These are phyloP conservation scores for Eimeria sp. DNA, from an alignment of 169 alveolate genomes.

Conservation along the genomic window DNA sequence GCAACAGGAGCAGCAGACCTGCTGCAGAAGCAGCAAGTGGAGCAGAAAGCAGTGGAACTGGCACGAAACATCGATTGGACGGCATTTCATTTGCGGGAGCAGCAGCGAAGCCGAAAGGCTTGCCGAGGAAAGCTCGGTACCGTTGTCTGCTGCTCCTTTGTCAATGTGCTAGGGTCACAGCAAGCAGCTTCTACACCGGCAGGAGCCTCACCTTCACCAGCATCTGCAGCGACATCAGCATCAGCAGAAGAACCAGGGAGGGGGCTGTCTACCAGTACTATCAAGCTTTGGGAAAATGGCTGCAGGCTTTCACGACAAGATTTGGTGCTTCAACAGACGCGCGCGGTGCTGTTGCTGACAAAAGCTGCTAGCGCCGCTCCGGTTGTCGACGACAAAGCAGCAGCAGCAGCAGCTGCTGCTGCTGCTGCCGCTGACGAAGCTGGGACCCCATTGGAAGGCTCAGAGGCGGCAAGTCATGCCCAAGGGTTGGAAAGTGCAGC, in stretches of 20 bases:
- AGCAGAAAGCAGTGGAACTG: constrained; percentile 19
- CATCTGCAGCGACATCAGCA: neutral
- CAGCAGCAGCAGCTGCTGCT: constrained; percentile 39
- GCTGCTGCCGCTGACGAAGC: constrained; percentile 13
- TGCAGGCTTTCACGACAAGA: constrained; percentile 50
- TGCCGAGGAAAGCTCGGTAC: neutral
- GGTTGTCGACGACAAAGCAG: constrained; percentile 49
- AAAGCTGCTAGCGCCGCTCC: constrained; percentile 29
- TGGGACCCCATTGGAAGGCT: neutral
- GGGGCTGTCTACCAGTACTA: constrained; percentile 2
- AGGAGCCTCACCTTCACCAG: neutral
- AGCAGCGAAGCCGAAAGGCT: neutral
- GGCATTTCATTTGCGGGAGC: constrained; percentile 2
- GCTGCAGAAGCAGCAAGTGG: constrained; percentile 21
- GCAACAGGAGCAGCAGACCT: constrained; percentile 4
- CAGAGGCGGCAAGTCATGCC: neutral
- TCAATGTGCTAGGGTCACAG: constrained; percentile 17
- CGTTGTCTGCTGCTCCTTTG: constrained; percentile 6
- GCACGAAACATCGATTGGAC: constrained; percentile 20
- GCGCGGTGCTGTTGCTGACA: constrained; percentile 62
- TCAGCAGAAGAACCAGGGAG: neutral
- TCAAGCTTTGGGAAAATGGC: constrained; percentile 49
- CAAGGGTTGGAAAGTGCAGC: neutral
- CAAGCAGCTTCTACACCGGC: neutral
- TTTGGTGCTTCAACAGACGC: constrained; percentile 55